A percentile compares a stretch with the other conserved stretches of the same genome.
Conservation (phyloP, 2,329 filamentous ascomycete genomes). For the Cladophialophora bantiana region DNA sequence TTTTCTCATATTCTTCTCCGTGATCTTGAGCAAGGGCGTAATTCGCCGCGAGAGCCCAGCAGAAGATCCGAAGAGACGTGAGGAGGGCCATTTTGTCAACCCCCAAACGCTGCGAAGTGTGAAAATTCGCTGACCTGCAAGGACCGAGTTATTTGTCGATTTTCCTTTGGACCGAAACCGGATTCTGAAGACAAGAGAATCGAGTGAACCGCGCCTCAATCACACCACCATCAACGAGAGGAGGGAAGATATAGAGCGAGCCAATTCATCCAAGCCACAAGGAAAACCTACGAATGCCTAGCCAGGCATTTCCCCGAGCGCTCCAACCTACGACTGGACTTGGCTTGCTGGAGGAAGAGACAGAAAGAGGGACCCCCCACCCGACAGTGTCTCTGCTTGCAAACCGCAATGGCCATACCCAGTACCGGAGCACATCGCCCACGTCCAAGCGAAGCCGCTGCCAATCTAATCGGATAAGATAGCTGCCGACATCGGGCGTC, state of each 20-base stretch:
- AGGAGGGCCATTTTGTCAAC: slow-evolving; percentile 8
- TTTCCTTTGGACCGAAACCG: background rate
- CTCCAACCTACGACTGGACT: background rate
- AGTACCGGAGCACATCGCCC: background rate
- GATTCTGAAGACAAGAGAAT: background rate
- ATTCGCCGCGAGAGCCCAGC: slow-evolving; percentile 12
- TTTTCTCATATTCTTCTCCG: slow-evolving; percentile 38
- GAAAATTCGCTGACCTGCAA: background rate
- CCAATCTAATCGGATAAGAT: slow-evolving; percentile 37
- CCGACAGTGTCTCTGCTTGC: background rate
- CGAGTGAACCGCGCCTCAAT: background rate
- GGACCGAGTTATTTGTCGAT: background rate
- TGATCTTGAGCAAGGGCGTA: slow-evolving; percentile 26
- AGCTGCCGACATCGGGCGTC: slow-evolving; percentile 21
- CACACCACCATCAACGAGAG: background rate
- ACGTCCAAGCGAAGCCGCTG: slow-evolving; percentile 4
- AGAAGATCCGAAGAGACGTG: background rate
- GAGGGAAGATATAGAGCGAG: background rate
- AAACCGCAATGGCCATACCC: background rate
- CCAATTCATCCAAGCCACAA: background rate
- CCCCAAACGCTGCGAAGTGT: background rate
- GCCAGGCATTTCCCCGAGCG: background rate
- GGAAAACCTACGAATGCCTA: background rate
- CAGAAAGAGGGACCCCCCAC: background rate
- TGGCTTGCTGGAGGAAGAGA: background rate